phyloP scores from a whole-genome alignment of 129 eudicot genomes.

The Lonicera japonica region DNA sequence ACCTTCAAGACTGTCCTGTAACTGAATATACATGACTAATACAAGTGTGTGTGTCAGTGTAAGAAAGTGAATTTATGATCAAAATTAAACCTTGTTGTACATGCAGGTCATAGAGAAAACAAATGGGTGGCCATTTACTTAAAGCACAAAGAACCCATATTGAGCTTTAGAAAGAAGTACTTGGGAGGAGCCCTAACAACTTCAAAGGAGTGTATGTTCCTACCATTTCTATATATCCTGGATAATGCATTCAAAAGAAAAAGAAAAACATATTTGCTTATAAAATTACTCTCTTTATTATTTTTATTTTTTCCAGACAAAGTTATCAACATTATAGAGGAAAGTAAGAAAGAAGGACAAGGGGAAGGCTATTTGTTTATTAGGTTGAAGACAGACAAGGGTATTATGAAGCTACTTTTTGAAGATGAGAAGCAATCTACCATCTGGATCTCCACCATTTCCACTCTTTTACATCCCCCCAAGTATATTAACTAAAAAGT shows the following conservation, averaged over 20 bases:
- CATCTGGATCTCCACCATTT: conserved; percentile 26
- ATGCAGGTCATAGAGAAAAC: conserved; percentile 23
- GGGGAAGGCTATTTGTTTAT: conserved; percentile 15
- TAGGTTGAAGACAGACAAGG: conserved; percentile 27
- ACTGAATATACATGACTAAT: too few species aligned
- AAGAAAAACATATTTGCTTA: too few species aligned
- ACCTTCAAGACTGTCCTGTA: too few species aligned
- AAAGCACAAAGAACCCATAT: conserved; percentile 19
- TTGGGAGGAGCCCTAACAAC: conserved; percentile 29
- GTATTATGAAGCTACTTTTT: conserved; percentile 28
- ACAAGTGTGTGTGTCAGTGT: too few species aligned
- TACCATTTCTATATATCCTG: background rate
- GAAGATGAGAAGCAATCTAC: conserved; percentile 25
- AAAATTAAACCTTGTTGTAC: background rate
- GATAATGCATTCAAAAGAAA: too few species aligned
- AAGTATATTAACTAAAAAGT: background rate
- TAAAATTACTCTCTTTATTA: too few species aligned
- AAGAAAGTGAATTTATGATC: background rate
- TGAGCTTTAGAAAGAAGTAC: conserved; percentile 32
- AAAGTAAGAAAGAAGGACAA: too few species aligned
- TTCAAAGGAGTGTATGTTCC: conserved; percentile 28
- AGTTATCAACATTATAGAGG: conserved; percentile 20
- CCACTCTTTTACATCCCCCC: conserved; percentile 8
- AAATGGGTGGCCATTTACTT: conserved; percentile 19
- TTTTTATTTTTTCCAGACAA: conserved; percentile 15